Conservation (phyloP, 2,329 filamentous ascomycete genomes). For the Cytospora paraplurivora region DNA sequence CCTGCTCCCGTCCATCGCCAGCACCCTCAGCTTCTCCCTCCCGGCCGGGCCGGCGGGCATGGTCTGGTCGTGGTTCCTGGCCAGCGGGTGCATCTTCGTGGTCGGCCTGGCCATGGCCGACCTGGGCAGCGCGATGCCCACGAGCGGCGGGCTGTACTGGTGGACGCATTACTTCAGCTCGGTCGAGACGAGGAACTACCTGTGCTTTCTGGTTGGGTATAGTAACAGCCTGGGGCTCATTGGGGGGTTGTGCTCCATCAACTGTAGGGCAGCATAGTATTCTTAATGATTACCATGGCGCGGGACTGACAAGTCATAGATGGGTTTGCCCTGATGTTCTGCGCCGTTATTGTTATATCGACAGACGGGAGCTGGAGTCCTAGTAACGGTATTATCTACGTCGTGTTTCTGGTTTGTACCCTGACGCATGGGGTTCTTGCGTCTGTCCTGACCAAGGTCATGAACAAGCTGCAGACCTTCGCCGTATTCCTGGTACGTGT, state of each 20-base stretch:
- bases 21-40: slow-evolving; percentile 59
- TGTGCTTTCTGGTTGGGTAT: slow-evolving; percentile 63
- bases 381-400: slow-evolving; percentile 58
- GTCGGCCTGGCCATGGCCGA: slow-evolving; percentile 62
- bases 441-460: slow-evolving; percentile 54
- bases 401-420: slow-evolving; percentile 57
- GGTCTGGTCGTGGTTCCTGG: slow-evolving; percentile 65
- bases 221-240: slow-evolving; percentile 63
- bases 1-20: slow-evolving; percentile 61
- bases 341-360: slow-evolving; percentile 59
- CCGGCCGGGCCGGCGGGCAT: slow-evolving; percentile 62
- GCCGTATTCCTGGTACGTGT: slow-evolving; percentile 49
- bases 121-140: slow-evolving; percentile 58
- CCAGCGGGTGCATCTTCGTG: slow-evolving; percentile 58
- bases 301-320: slow-evolving; percentile 1
- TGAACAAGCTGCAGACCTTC: slow-evolving; percentile 60
- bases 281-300: background rate
- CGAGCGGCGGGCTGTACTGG: slow-evolving; percentile 53
- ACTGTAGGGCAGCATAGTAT: slow-evolving; percentile 41
- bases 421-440: slow-evolving; percentile 56
- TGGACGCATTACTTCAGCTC: slow-evolving; percentile 55
- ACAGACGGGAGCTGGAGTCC: slow-evolving; percentile 59
- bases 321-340: slow-evolving; percentile 58
- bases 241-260: slow-evolving; percentile 63
- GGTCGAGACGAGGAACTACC: slow-evolving; percentile 55